A percentile compares a stretch with the other conserved stretches of the same genome.
Conservation (phyloP, 1,139 yeast species). For the Debaryomyces singareniensis region DNA sequence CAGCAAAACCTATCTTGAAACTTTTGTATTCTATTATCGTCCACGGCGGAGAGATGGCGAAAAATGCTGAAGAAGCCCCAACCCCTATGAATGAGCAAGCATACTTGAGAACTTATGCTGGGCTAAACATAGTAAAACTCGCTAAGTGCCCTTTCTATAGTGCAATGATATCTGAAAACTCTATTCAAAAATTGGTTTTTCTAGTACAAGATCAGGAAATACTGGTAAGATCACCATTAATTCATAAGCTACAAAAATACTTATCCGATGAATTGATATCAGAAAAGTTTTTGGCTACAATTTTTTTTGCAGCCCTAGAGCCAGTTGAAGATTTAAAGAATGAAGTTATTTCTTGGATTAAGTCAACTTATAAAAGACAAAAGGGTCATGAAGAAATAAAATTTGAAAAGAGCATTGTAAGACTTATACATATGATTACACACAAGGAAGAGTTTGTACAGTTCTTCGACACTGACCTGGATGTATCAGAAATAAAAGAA, state of each 20-base stretch:
- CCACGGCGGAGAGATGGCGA: constrained; percentile 77
- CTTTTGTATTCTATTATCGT: constrained; percentile 60
- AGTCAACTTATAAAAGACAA: constrained; percentile 47
- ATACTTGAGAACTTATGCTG: constrained; percentile 64
- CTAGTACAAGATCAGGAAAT: constrained; percentile 63
- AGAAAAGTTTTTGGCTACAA: constrained; percentile 57
- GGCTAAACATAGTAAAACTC: constrained; percentile 56
- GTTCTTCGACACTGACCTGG: too few relatives aligned
- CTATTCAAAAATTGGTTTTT: constrained; percentile 48
- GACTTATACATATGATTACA: constrained; percentile 64
- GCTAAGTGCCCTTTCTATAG: constrained; percentile 53
- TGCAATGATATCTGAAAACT: constrained; percentile 44
- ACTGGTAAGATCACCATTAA: constrained; percentile 50
- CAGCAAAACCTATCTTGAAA: constrained; percentile 61
- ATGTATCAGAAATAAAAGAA: constrained; percentile 15
- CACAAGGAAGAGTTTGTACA: constrained; percentile 67
- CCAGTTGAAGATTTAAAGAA: constrained; percentile 46
- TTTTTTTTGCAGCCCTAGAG: constrained; percentile 75
- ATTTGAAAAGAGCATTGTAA: constrained; percentile 59
- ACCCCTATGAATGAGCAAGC: constrained; percentile 62
- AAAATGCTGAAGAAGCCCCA: constrained; percentile 40
- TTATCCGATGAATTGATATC: constrained; percentile 52
- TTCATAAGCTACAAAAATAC: constrained; percentile 45
- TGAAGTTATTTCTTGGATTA: constrained; percentile 65
- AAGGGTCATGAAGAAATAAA: constrained; percentile 36